Evolutionary conservation across 2,329 filamentous ascomycete species (phyloP), one percentile per base, ranked within the genome.

Genomic region (Cytospora piceicola): DNA sequence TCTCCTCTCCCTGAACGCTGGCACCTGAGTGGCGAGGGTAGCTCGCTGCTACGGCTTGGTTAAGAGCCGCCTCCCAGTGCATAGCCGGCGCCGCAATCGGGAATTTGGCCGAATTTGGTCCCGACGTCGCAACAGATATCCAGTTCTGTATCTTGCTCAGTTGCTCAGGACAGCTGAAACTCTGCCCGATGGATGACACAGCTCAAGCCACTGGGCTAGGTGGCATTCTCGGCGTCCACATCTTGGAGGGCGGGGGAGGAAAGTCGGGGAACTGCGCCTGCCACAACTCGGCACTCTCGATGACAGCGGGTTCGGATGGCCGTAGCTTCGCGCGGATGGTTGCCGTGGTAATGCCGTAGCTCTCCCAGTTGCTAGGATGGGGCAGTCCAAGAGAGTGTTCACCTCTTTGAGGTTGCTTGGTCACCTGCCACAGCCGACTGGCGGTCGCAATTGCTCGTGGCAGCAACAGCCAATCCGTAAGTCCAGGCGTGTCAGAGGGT

Each of bases 11-110:
- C 9, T 42, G 57, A 29, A 61, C 46, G 39, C 46, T 58, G 1
- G 56, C 56, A 27, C 36, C 49, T 6, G n/a, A 17, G 9, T n/a
- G n/a, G 20, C 53, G 29, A n/a, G 66, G 59, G 30, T 66, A 68
- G 52, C 64, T 66, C 22, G 60, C 64, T 22, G 60, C 52, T 42
- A 66, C 42, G 7, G 64, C 66, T 58, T 75, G 67, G 4, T 73
- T 67, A 1, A 83, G 75, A 4, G 81, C 81, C 22, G 72, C 71
- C 11, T 73, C 71, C 77, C 78, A 79, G 27, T 77, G 71, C 53
- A 36, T 29, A 15, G 24, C 8, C 15, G 61, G 57, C 27, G 54
- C 30, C 17, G 2, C 53, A 51, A 30, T 34, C 22, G 51, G 42
- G 67, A 73, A 60, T 39, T 62, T 64, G 58, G 67, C 53, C 67